Base-by-base conservation (phyloP, 2,329 filamentous ascomycete genomes). In the Claviceps cyperi region DNA sequence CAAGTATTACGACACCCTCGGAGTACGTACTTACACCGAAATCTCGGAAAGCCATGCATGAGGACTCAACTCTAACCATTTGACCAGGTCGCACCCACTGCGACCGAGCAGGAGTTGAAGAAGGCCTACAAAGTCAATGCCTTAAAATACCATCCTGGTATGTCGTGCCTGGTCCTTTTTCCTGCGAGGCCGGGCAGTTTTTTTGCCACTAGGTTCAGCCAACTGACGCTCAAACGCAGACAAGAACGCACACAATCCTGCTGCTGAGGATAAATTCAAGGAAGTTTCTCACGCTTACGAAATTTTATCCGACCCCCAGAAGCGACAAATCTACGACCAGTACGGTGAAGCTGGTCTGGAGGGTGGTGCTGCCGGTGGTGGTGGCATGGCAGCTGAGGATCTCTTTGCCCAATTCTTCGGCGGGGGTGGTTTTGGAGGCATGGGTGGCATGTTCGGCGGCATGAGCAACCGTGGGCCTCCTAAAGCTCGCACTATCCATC, bases 361-460 rank as follows among this genome's bases (percentile, higher is more conserved):
- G 66, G 90, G 90, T 58, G 90, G 86, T 61, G 86, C 75, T 50
- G 85, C 79, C 53, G 84, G 77, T 53, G 82, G 76, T 52, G 77
- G 80, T 55, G 89, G 89, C 64, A 96, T 96, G 88, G 88, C 86
- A 58, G 91, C 91, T 21, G 92, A 97, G 69, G 91, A 97, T 59
- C 76, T 97, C 55, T 96, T 97, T 65, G 87, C 90, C 43, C 89
- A 96, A 71, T 97, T 97, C 82, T 97, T 97, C 64, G 88, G 88
- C 57, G 80, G 82, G 53, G 83, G 83, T 54, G 86, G 88, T 56
- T 67, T 68, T 43, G 67, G 67, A 17, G 66, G 67, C 49, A 77
- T 86, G 62, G 83, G 83, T 52, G 79, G 85, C 63, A 88, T 90
- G 78, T 87, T 88, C 60, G 80, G 84, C 55, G 78, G 51, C 46